Base-by-base conservation (phyloP, 1,284 basidiomycete species). In the Coniferiporia sulphurascens region DNA sequence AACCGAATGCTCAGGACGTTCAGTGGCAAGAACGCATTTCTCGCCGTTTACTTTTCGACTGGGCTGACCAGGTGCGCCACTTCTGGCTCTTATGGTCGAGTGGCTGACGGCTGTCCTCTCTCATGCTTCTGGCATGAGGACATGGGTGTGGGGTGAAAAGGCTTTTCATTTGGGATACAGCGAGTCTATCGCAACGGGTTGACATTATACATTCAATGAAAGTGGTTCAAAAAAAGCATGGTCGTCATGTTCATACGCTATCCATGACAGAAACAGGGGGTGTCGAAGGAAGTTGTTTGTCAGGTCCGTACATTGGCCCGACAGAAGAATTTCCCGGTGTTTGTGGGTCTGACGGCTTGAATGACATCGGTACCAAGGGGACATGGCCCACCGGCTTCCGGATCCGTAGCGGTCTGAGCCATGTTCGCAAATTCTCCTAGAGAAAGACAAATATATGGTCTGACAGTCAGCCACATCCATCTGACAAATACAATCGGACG, bases 381-480 rank as follows among this genome's bases (percentile, higher is more conserved):
- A 50, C 44, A 35, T 45, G 36, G 35, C 50, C 15, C 13, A 32
- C 51, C 8, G 55, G 8, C 19, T 57, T 57, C 34, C 27, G 27
- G 27, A 27, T 27, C 27, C 10, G 38, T 21, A 27, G 15, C 32
- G 44, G 36, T 17, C 56, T 41, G 21, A 58, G 55, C 60, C 60
- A 62, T 9, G 55, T 22, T 13, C 34, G 45, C 6, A 62, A n/a
- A 32, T 58, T 58, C 55, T 62, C 60, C 60, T 62, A 41, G 8
- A 44, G 36, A 13, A 27, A 34, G 22, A 22, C 10, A 51, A 27
- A 17, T n/a, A 27, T 27, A 27, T 27, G 27, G 5, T 5, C 5
- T 27, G 27, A 27, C 27, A 38, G 38, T 48, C 22, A 57, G 44
- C 10, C 45, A 44, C 17, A 8, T 10, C 22, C 13, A 15, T 38